phyloP scores from a whole-genome alignment of 1,284 basidiomycete species.

The Naganishia liquefaciens region DNA sequence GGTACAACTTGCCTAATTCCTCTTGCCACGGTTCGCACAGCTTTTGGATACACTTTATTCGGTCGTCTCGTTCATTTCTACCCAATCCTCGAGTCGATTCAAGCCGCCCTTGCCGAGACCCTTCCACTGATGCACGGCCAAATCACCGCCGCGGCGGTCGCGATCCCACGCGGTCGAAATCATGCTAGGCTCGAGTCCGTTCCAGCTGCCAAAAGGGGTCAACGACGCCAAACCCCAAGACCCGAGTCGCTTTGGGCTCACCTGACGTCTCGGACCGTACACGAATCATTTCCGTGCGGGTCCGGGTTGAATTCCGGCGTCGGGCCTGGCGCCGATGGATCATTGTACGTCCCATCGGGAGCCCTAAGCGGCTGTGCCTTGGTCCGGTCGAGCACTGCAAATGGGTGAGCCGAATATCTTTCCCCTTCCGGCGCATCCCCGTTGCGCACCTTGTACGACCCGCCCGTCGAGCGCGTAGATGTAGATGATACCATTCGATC shows the following conservation, averaged over 20 bases:
- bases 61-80: constrained; percentile 60
- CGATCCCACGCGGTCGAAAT: constrained; percentile 87
- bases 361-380: constrained; percentile 70
- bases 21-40: too few relatives aligned
- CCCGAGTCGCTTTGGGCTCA: constrained; percentile 34
- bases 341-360: constrained; percentile 42
- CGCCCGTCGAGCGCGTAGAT: constrained; percentile 94
- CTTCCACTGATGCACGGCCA: constrained; percentile 93
- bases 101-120: constrained; percentile 70
- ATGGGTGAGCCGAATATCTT: constrained; percentile 3
- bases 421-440: constrained; percentile 33
- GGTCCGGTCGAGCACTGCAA: constrained; percentile 71
- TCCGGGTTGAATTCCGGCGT: constrained; percentile 28
- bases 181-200: constrained; percentile 69
- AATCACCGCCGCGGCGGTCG: constrained; percentile 63
- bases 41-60: background rate
- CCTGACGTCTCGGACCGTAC: constrained; percentile 68
- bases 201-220: constrained; percentile 39
- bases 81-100: constrained; percentile 69
- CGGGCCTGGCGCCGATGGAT: constrained; percentile 47
- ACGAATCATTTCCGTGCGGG: constrained; percentile 31
- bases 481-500: constrained; percentile 57
- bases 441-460: constrained; percentile 61
- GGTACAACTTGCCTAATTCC: too few relatives aligned
- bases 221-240: too few relatives aligned